Base-by-base conservation (phyloP, 1,139 yeast species). In the Spathaspora sp. region DNA sequence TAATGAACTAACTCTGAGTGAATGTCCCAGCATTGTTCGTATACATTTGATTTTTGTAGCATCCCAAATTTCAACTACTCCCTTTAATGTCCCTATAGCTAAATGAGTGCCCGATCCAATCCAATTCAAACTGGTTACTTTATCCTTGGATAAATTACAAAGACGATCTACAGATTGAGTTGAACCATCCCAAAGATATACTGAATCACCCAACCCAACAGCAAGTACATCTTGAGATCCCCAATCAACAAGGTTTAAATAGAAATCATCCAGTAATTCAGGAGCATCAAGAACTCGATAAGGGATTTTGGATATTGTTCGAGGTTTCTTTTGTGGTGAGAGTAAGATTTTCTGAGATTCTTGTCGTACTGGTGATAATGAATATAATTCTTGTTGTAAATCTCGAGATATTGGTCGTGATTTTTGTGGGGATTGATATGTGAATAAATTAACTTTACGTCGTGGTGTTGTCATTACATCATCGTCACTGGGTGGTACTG, bases 281-380 rank as follows among this genome's bases (percentile, higher is more conserved):
- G 99, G 99, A 0, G 99, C 99, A 68, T 93, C 99, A 40, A 93
- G 76, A 3, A 93, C 97, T 49, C 97, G 76, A 60, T 87, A 90
- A 0, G 99, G 99, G 0, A 90, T 89, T 59, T 87, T 89, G 10
- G 91, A 77, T 7, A 93, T 88, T 33, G 79, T 79, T 43, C 99
- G 69, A 1, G 88, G 81, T 57, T 83, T 86, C 65, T 85, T 89
- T 47, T 86, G 86, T 0, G 97, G 97, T 1, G 93, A 85, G 44
- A 90, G 67, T 38, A 93, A 68, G 38, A 91, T 67, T 55, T 82
- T 78, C 57, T 91, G 96, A 1, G 95, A 83, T 54, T 91, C 98
- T 52, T 86, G 88, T 44, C 98, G 76, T 38, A 93, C 96, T 0
- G 97, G 97, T 2, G 95, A 86, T 24, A 86, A 65, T 1, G 96